These are phyloP conservation scores for Gossypium thurberi DNA, from an alignment of 345 rosid genomes.

Conservation along the genomic window DNA sequence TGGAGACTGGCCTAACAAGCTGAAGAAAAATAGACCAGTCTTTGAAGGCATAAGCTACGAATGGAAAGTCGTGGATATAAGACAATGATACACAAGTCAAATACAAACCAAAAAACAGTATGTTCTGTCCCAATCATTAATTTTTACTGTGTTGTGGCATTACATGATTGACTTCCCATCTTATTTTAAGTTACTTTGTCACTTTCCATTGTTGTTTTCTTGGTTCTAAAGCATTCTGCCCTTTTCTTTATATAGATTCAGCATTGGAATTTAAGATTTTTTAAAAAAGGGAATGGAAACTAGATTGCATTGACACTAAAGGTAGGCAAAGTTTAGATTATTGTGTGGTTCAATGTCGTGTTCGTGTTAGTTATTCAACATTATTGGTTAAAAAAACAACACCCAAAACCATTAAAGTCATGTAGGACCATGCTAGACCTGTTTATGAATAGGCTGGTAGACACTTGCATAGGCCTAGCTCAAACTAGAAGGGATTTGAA, in stretches of 20 bases:
- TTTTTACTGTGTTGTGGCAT: background rate
- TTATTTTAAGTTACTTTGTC: background rate
- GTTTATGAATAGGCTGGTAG: no score
- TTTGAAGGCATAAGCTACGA: background rate
- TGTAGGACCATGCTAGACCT: no score
- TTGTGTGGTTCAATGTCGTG: no score
- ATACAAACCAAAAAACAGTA: background rate
- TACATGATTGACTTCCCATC: background rate
- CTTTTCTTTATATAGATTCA: background rate
- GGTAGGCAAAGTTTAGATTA: background rate
- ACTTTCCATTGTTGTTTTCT: background rate
- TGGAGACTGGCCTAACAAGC: background rate
- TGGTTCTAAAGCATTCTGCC: background rate
- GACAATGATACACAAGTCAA: background rate
- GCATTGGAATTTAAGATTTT: background rate
- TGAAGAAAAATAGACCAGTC: background rate
- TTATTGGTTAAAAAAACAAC: no score
- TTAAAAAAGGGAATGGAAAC: background rate
- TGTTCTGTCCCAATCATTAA: background rate
- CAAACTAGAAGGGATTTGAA: no score
- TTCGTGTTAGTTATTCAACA: background rate
- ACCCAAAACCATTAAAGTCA: background rate
- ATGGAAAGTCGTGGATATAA: background rate
- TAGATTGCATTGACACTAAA: background rate
- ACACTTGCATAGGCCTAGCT: no score